Conservation (phyloP, 2,329 filamentous ascomycete species). For the Penicillium sp. region DNA sequence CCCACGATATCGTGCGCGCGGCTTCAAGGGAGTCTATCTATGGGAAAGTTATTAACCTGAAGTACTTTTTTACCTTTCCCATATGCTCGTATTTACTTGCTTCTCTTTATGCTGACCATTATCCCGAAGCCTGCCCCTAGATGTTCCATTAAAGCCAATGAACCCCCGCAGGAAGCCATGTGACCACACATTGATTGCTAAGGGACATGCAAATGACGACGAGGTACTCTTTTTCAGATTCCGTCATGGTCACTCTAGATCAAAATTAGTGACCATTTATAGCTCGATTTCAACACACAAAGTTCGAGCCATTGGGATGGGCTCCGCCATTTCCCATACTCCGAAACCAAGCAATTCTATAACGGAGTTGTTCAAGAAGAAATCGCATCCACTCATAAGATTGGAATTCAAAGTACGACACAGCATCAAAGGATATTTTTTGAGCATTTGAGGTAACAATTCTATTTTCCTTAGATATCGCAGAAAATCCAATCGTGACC, state of each 20-base stretch:
- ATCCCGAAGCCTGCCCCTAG: conserved; percentile 7
- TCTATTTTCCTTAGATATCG: conserved; percentile 13
- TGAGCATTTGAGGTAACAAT: not conserved
- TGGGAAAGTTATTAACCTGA: conserved; percentile 13
- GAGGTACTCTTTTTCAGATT: conserved; percentile 13
- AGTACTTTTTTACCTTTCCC: not conserved
- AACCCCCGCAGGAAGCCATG: conserved; percentile 22
- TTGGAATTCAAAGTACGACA: conserved; percentile 18
- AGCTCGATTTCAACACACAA: conserved; percentile 15
- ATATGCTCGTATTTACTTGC: not conserved
- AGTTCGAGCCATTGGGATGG: conserved; percentile 21
- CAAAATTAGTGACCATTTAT: not conserved
- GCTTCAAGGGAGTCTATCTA: conserved; percentile 6
- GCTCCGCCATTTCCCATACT: conserved; percentile 20
- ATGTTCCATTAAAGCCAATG: conserved; percentile 18
- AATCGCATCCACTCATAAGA: conserved; percentile 14
- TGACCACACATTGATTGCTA: conserved; percentile 20
- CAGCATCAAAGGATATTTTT: not conserved
- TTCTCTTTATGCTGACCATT: not conserved
- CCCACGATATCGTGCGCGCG: conserved; percentile 14
- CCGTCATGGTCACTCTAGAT: not conserved
- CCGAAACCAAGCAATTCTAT: conserved; percentile 17
- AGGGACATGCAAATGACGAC: conserved; percentile 26
- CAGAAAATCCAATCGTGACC: conserved; percentile 14
- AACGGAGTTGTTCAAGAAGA: conserved; percentile 20